These are phyloP conservation scores for Plenodomus tracheiphilus DNA, from an alignment of 2,329 filamentous ascomycete genomes.

Conservation along the genomic window DNA sequence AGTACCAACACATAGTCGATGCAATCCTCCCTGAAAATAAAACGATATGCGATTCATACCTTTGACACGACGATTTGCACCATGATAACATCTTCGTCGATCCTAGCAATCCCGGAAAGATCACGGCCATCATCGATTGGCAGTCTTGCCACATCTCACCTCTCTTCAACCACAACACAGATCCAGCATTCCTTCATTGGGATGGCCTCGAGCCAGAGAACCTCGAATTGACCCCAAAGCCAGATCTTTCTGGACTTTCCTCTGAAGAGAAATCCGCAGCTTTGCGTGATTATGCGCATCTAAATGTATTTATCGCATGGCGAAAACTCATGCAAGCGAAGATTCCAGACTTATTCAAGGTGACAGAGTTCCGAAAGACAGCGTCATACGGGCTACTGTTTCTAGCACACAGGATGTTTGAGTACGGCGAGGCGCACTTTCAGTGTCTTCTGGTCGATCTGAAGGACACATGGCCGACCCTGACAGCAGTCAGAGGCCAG, in stretches of 20 bases:
- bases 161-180: conserved; percentile 19
- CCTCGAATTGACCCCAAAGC: conserved; percentile 5
- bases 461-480: conserved; percentile 7
- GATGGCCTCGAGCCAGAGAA: conserved; percentile 11
- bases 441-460: conserved; percentile 9
- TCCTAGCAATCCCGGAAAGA: conserved; percentile 23
- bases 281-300: background rate
- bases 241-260: conserved; percentile 8
- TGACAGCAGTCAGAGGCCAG: background rate
- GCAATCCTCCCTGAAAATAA: background rate
- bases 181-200: conserved; percentile 16
- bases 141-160: conserved; percentile 27
- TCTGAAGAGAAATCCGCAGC: too few relatives aligned
- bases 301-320: conserved; percentile 13
- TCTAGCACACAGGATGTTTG: conserved; percentile 12
- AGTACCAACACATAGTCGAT: too few relatives aligned
- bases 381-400: conserved; percentile 9
- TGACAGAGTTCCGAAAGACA: conserved; percentile 10
- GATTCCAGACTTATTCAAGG: conserved; percentile 6
- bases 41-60: conserved; percentile 5
- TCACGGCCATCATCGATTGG: conserved; percentile 38
- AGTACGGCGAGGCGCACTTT: conserved; percentile 15
- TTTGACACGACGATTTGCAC: conserved; percentile 45
- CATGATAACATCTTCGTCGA: conserved; percentile 25
- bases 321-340: conserved; percentile 12